These are phyloP conservation scores for Penicillium capsulatum DNA, from an alignment of 2,329 filamentous ascomycete genomes.

Conservation along the genomic window DNA sequence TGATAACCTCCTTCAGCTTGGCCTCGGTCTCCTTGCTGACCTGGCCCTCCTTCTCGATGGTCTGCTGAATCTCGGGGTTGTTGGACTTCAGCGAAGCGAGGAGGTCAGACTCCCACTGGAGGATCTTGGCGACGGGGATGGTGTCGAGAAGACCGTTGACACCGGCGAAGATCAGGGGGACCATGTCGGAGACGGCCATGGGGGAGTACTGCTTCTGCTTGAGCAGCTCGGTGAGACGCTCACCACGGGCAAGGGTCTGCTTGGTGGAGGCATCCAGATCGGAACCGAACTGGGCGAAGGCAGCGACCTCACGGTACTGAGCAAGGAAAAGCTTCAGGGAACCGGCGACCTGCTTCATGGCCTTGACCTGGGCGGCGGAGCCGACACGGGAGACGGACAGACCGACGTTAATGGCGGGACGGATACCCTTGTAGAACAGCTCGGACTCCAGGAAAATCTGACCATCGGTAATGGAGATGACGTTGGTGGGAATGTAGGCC, in stretches of 20 bases:
- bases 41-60: slow-evolving; percentile 92
- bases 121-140: slow-evolving; percentile 86
- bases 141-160: slow-evolving; percentile 92
- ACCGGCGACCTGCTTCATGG: slow-evolving; percentile 99
- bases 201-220: slow-evolving; percentile 99
- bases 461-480: slow-evolving; percentile 99
- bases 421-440: slow-evolving; percentile 99
- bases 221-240: slow-evolving; percentile 96
- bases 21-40: slow-evolving; percentile 84
- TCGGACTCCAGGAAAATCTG: slow-evolving; percentile 99
- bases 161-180: slow-evolving; percentile 98
- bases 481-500: slow-evolving; percentile 99
- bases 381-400: slow-evolving; percentile 99
- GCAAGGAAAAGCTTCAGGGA: slow-evolving; percentile 99
- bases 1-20: slow-evolving; percentile 63
- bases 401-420: slow-evolving; percentile 99
- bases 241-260: slow-evolving; percentile 96
- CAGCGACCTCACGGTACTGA: slow-evolving; percentile 99
- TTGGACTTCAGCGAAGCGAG: slow-evolving; percentile 86
- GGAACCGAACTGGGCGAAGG: slow-evolving; percentile 99
- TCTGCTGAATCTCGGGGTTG: slow-evolving; percentile 75
- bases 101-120: slow-evolving; percentile 93
- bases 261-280: slow-evolving; percentile 98
- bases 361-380: slow-evolving; percentile 98
- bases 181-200: slow-evolving; percentile 99